phyloP scores from a whole-genome alignment of 768 basidiomycete genomes.

The Mycena indigotica region DNA sequence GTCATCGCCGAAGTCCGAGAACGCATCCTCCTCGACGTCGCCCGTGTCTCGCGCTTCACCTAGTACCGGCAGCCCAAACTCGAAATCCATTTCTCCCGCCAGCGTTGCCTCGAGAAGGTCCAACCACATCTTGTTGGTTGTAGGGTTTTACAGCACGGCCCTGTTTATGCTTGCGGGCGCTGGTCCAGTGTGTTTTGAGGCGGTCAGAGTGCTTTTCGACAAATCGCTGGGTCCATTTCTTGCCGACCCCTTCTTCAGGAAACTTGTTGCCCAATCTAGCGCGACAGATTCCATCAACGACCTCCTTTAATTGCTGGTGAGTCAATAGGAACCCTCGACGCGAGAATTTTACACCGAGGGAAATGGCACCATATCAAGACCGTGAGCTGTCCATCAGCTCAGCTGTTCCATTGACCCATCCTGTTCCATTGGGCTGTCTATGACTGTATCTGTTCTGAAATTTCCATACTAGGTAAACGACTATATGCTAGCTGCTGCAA shows the following conservation, averaged over 20 bases:
- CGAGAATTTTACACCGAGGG: slow-evolving; percentile 30
- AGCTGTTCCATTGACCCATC: neutral
- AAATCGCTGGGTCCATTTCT: slow-evolving; percentile 40
- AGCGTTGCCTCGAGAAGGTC: slow-evolving; percentile 32
- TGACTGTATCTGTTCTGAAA: neutral
- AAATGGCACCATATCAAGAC: slow-evolving; percentile 24
- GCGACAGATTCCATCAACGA: slow-evolving; percentile 33
- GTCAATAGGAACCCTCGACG: slow-evolving; percentile 37
- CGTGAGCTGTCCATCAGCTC: neutral
- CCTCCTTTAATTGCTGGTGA: slow-evolving; percentile 35
- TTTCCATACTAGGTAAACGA: neutral
- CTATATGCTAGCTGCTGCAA: neutral
- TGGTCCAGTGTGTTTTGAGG: slow-evolving; percentile 33
- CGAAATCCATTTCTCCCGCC: slow-evolving; percentile 4
- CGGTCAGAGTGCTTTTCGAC: slow-evolving; percentile 28
- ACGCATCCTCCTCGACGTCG: neutral
- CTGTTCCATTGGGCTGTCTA: neutral
- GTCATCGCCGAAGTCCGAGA: neutral
- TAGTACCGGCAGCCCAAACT: slow-evolving; percentile 4
- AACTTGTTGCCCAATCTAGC: slow-evolving; percentile 33
- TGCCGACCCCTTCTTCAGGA: slow-evolving; percentile 34
- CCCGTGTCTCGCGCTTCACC: neutral
- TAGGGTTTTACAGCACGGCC: slow-evolving; percentile 40
- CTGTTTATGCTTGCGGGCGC: slow-evolving; percentile 35
- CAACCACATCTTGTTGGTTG: slow-evolving; percentile 37